Evolutionary conservation across 2,329 filamentous ascomycete genomes (phyloP), one percentile per base, ranked within the genome.

Genomic region (Remersonia thermophila): DNA sequence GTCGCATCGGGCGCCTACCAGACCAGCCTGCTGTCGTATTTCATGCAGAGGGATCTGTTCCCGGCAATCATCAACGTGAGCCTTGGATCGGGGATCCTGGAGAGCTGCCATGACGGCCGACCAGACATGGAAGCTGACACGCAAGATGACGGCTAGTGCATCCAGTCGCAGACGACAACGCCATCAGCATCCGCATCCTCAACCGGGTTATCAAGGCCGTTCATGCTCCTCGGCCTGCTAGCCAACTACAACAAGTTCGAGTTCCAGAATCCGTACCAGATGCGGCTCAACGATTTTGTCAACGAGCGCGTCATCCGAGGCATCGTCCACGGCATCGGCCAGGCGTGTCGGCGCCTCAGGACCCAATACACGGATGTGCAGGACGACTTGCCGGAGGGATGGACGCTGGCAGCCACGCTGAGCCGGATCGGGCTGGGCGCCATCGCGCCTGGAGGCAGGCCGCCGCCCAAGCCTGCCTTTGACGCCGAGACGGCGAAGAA

Each of bases 201-300:
- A 4, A 68, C 62, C 67, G 13, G 70, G 50, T 74, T 73, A 39
- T 71, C 84, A 30, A 73, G 83, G 40, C 81, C 89, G 0, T 86
- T 95, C 47, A 74, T 80, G 11, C 71, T 96, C 8, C 68, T 95
- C 14, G 89, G 89, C 10, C 68, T 96, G 3, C 66, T 98, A 36
- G 83, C 84, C 46, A 98, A 96, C 61, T 96, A 96, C 69, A 96
- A 98, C 70, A 98, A 96, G 58, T 98, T 98, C 53, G 91, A 98
- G 58, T 89, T 93, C 39, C 87, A 94, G 55, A 98, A 98, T 49
- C 89, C 89, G 1, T 98, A 98, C 51, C 81, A 91, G 50, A 65
- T 93, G 44, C 82, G 89, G 18, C 70, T 98, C 12, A 86, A 89
- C 50, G 87, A 96, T 56, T 96, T 96, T 58, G 85, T 95, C 51